A percentile compares a stretch with the other conserved stretches of the same genome.
These are phyloP conservation scores for Coemansia sp. DNA, from an alignment of 192 early-diverging fungal species.

Conservation along the genomic window DNA sequence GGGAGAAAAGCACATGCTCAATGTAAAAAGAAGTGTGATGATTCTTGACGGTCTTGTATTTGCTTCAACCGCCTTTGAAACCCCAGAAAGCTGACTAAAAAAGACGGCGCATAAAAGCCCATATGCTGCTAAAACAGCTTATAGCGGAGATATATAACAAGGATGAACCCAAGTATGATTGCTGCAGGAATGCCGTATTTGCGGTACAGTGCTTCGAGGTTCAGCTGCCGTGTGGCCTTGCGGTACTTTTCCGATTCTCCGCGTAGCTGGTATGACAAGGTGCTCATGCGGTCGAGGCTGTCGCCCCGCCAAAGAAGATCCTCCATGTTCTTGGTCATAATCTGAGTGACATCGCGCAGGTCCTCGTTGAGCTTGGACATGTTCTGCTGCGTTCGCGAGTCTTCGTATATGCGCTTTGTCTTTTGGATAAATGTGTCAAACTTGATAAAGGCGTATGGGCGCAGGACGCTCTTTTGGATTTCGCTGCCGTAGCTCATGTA, in stretches of 20 bases:
- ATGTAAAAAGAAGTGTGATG: too few relatives aligned
- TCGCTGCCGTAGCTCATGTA: conserved; percentile 89
- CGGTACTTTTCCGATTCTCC: conserved; percentile 81
- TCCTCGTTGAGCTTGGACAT: conserved; percentile 93
- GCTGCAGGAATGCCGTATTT: conserved; percentile 91
- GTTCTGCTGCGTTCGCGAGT: conserved; percentile 90
- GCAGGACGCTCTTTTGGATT: conserved; percentile 73
- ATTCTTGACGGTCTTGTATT: too few relatives aligned
- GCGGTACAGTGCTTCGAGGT: conserved; percentile 87
- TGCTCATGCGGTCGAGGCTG: conserved; percentile 74
- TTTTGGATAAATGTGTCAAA: conserved; percentile 99
- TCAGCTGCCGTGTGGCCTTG: conserved; percentile 82
- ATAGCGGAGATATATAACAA: conserved; percentile 74
- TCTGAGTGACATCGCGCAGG: conserved; percentile 91
- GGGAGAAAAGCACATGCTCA: too few relatives aligned
- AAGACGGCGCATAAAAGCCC: not conserved
- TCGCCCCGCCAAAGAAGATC: conserved; percentile 91
- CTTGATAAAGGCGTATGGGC: conserved; percentile 97
- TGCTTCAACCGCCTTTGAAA: too few relatives aligned
- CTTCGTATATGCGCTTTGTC: conserved; percentile 94
- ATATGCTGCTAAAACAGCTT: conserved; percentile 31
- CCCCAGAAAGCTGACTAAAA: too few relatives aligned
- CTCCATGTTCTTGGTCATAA: conserved; percentile 99
- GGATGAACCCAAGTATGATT: conserved; percentile 72
- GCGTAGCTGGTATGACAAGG: conserved; percentile 64